Percentiles rank a stretch among this genome's conserved stretches.
Evolutionary conservation across 345 rosid species (phyloP).

Genomic region (Euphorbia pulcherrima): DNA sequence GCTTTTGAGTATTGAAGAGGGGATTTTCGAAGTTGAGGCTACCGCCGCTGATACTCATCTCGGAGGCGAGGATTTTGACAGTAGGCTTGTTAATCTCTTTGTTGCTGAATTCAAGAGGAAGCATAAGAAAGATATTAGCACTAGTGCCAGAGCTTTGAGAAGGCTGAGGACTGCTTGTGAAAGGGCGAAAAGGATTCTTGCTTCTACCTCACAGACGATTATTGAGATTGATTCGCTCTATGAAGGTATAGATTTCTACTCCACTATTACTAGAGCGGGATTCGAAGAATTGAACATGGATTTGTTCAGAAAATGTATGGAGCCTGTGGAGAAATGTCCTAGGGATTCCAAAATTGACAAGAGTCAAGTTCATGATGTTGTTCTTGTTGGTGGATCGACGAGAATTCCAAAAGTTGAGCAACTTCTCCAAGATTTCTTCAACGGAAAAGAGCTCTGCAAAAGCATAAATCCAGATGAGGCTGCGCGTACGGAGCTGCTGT

Average conservation of each 20-base stretch:
- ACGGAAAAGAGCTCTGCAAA: slow-evolving; percentile 21
- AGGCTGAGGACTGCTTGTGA: slow-evolving; percentile 22
- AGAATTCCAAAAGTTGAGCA: slow-evolving; percentile 22
- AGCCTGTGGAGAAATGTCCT: slow-evolving; percentile 23
- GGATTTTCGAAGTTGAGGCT: slow-evolving; percentile 20
- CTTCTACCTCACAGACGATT: slow-evolving; percentile 17
- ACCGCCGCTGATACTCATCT: slow-evolving; percentile 24
- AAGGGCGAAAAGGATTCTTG: slow-evolving; percentile 19
- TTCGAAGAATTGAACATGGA: slow-evolving; percentile 26
- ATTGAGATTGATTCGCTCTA: slow-evolving; percentile 23
- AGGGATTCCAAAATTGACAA: slow-evolving; percentile 21
- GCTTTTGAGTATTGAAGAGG: slow-evolving; percentile 18
- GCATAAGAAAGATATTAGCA: slow-evolving; percentile 21
- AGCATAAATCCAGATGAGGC: slow-evolving; percentile 24
- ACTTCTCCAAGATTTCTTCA: slow-evolving; percentile 22
- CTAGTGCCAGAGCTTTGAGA: slow-evolving; percentile 18
- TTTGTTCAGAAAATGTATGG: slow-evolving; percentile 19
- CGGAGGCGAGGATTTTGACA: slow-evolving; percentile 19
- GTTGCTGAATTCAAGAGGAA: slow-evolving; percentile 22
- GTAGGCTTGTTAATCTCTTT: slow-evolving; percentile 20
- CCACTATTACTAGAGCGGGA: slow-evolving; percentile 16
- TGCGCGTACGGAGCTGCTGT: slow-evolving; percentile 24
- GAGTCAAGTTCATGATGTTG: slow-evolving; percentile 17
- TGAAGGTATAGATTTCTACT: slow-evolving; percentile 21
- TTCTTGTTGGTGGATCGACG: slow-evolving; percentile 24